Evolutionary conservation across 768 basidiomycete species (phyloP), one percentile per base, ranked within the genome.

Genomic region (Naganishia vishniacii): DNA sequence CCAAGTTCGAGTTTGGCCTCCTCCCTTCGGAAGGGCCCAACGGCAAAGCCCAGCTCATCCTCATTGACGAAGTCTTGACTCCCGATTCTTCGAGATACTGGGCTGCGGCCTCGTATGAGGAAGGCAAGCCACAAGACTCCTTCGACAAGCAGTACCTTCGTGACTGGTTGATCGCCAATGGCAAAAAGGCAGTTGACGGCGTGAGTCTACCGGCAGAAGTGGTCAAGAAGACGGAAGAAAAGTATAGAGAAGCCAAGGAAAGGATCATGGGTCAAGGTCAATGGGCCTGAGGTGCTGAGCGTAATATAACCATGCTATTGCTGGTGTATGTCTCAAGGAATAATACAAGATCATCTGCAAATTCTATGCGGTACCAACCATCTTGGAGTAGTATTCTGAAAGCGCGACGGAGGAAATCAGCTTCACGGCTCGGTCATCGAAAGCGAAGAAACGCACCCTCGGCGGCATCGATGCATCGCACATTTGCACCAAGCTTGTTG

Each of bases 1-100:
- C 93, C 42, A 99, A 99, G 76, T 97, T 98, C 77, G 95, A 98
- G 79, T 99, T 99, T 72, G 95, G 95, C 5, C 83, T 97, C 46
- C 72, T 91, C 49, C 80, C 77, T 16, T 62, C 71, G 47, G 12
- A n/a, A 20, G 62, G 72, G 62, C 62, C 68, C 18, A 69, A 68
- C 37, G 74, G 74, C 69, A 81, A 77, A 65, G 77, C 83, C 26
- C 68, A 68, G 31, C 81, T 97, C 25, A 88, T 94, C 67, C 83
- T 98, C 49, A 86, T 98, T 69, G 95, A 99, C 77, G 95, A 99
- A 74, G 84, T 89, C n/a, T 83, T 99, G 59, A 98, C 95, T 0
- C 93, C 94, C 20, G 95, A 99, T 77, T 97, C 92, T 13, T 95
- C 91, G 18, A 84, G 94, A 32, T 99, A 97, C 80, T 98, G 95